phyloP scores from a whole-genome alignment of 2,329 filamentous ascomycete species.

The Diaporthe citriasiana region DNA sequence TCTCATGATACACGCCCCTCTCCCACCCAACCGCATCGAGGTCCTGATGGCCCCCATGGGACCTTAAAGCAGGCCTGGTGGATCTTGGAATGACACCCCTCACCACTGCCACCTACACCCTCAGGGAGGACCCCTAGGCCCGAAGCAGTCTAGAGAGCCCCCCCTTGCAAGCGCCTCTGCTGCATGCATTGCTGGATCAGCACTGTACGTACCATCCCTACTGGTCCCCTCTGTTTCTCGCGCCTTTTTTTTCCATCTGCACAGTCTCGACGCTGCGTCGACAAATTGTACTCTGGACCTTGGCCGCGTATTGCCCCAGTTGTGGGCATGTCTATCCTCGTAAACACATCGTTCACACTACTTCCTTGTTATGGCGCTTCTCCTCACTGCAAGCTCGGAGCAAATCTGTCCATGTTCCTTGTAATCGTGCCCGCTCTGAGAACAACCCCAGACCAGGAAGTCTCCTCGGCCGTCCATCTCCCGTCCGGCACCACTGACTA shows the following conservation, averaged over 20 bases:
- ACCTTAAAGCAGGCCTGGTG: constrained; percentile 37
- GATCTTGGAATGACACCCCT: constrained; percentile 38
- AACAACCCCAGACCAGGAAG: constrained; percentile 41
- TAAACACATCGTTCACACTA: constrained; percentile 43
- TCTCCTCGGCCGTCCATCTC: constrained; percentile 44
- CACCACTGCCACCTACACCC: constrained; percentile 32
- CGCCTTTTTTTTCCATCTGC: constrained; percentile 41
- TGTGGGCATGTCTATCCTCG: constrained; percentile 43
- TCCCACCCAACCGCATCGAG: constrained; percentile 37
- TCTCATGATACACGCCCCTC: constrained; percentile 34
- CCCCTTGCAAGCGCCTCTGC: constrained; percentile 36
- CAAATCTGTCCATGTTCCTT: constrained; percentile 42
- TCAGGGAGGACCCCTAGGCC: constrained; percentile 36
- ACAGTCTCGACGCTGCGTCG: constrained; percentile 42
- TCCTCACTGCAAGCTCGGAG: constrained; percentile 43
- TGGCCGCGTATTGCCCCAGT: constrained; percentile 43
- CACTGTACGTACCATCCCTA: constrained; percentile 42
- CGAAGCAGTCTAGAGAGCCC: constrained; percentile 31
- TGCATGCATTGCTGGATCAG: constrained; percentile 37
- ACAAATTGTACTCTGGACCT: constrained; percentile 42
- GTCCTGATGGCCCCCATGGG: constrained; percentile 36
- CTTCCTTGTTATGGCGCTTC: constrained; percentile 43
- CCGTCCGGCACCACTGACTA: constrained; percentile 51
- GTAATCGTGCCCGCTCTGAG: constrained; percentile 39
- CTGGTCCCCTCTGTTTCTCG: constrained; percentile 40